Conservation (phyloP, 192 early-diverging fungal species). For the Backusella luteola region DNA sequence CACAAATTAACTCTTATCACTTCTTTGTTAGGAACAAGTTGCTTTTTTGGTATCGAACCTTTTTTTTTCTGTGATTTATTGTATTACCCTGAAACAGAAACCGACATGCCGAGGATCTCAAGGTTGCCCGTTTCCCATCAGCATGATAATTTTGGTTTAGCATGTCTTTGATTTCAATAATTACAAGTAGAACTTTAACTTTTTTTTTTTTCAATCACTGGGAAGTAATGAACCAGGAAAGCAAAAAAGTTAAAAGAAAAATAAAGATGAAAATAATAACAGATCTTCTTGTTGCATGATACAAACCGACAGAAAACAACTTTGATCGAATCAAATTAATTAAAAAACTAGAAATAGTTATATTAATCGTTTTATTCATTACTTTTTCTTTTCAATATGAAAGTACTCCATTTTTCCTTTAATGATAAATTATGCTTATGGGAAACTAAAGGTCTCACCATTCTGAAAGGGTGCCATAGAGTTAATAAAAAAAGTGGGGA, state of each 20-base stretch:
- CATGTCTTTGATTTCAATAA: neutral
- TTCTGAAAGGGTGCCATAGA: neutral
- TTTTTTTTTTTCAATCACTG: neutral
- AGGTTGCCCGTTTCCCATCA: neutral
- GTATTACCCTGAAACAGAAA: neutral
- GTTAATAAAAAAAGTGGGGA: neutral
- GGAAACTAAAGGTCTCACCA: neutral
- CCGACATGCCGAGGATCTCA: neutral
- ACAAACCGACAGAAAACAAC: neutral
- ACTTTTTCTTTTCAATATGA: neutral
- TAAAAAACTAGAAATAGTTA: neutral
- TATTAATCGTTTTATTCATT: neutral
- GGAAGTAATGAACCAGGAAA: neutral
- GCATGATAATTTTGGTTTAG: neutral
- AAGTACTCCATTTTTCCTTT: neutral
- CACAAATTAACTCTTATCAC: neutral
- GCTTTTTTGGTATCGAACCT: neutral
- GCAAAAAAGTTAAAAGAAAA: neutral
- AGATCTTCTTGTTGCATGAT: neutral
- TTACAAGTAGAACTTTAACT: neutral
- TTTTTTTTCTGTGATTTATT: neutral
- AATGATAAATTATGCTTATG: neutral
- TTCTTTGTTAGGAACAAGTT: neutral
- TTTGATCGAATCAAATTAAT: neutral
- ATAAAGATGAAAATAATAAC: neutral